These are phyloP conservation scores for Trichoderma gamsii DNA, from an alignment of 495 filamentous ascomycete species.

Conservation along the genomic window DNA sequence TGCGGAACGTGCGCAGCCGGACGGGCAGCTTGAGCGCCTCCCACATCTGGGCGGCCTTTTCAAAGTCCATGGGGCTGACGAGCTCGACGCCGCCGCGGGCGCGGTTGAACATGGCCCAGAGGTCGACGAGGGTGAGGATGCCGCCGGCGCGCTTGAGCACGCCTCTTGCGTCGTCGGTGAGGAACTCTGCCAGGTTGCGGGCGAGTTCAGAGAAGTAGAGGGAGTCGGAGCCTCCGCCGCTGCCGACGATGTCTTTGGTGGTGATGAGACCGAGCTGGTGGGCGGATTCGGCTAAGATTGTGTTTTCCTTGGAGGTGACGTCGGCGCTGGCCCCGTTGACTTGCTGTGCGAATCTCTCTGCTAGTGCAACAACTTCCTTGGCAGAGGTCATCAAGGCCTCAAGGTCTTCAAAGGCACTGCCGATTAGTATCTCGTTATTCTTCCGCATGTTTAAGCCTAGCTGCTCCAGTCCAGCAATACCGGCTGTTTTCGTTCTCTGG, in stretches of 20 bases:
- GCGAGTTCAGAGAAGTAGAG: slow-evolving; percentile 72
- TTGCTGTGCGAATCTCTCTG: slow-evolving; percentile 76
- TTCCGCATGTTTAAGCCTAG: slow-evolving; percentile 73
- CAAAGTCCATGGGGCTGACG: slow-evolving; percentile 85
- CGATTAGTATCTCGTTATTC: slow-evolving; percentile 90
- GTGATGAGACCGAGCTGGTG: slow-evolving; percentile 82
- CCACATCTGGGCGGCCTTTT: slow-evolving; percentile 82
- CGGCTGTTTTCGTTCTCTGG: slow-evolving; percentile 58
- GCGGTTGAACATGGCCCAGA: slow-evolving; percentile 98
- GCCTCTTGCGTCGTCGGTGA: slow-evolving; percentile 82
- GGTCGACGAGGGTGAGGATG: slow-evolving; percentile 88
- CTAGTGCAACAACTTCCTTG: slow-evolving; percentile 89
- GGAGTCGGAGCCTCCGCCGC: slow-evolving; percentile 35
- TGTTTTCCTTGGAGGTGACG: slow-evolving; percentile 57
- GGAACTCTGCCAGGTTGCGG: slow-evolving; percentile 84
- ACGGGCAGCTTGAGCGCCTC: slow-evolving; percentile 84
- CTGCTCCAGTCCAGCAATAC: slow-evolving; percentile 87
- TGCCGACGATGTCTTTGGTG: slow-evolving; percentile 76
- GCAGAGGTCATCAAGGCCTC: slow-evolving; percentile 96
- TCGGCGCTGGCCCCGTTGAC: slow-evolving; percentile 49
- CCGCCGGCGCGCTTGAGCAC: slow-evolving; percentile 80
- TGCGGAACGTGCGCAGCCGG: slow-evolving; percentile 79
- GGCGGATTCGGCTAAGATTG: slow-evolving; percentile 74
- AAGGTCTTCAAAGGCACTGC: slow-evolving; percentile 91
- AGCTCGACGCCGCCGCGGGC: slow-evolving; percentile 90